Conservation (phyloP, 1,284 basidiomycete species). For the Microbotryum scabiosae region DNA sequence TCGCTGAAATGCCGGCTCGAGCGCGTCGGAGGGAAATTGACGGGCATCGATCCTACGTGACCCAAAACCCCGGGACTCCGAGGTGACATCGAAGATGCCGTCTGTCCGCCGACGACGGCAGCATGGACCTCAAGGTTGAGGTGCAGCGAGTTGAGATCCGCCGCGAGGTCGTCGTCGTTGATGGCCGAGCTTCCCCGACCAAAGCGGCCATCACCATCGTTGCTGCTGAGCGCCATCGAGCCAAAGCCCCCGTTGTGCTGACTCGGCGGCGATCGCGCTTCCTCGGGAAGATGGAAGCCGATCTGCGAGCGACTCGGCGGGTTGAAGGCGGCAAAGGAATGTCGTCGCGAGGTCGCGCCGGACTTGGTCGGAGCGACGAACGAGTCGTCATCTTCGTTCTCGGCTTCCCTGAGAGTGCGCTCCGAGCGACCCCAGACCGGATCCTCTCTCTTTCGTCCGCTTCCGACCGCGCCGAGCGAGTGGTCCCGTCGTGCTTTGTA, state of each 20-base stretch:
- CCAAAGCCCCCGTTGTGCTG: constrained; percentile 6
- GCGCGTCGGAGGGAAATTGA: constrained; percentile 16
- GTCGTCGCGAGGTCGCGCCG: constrained; percentile 35
- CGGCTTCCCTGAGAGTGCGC: constrained; percentile 17
- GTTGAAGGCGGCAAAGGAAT: constrained; percentile 36
- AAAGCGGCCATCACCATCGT: constrained; percentile 1
- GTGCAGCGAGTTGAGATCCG: constrained; percentile 35
- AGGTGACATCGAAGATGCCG: neutral
- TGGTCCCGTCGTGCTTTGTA: constrained; percentile 21
- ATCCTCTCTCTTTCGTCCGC: constrained; percentile 26
- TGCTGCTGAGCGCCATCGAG: neutral
- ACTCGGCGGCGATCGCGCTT: neutral
- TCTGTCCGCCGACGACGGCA: constrained; percentile 13
- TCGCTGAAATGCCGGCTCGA: constrained; percentile 9
- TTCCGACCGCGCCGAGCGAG: constrained; percentile 28
- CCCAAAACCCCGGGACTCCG: neutral
- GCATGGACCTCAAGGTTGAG: constrained; percentile 35
- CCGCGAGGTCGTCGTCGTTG: constrained; percentile 35
- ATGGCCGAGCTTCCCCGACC: constrained; percentile 31
- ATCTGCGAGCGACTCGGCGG: constrained; percentile 28
- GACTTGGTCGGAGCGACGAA: constrained; percentile 35
- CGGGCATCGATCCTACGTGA: constrained; percentile 27
- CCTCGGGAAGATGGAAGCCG: constrained; percentile 31
- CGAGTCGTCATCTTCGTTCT: constrained; percentile 33
- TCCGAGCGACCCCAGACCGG: constrained; percentile 27